Evolutionary conservation across 2,329 filamentous ascomycete species (phyloP).

Genomic region (Colletotrichum camelliae): DNA sequence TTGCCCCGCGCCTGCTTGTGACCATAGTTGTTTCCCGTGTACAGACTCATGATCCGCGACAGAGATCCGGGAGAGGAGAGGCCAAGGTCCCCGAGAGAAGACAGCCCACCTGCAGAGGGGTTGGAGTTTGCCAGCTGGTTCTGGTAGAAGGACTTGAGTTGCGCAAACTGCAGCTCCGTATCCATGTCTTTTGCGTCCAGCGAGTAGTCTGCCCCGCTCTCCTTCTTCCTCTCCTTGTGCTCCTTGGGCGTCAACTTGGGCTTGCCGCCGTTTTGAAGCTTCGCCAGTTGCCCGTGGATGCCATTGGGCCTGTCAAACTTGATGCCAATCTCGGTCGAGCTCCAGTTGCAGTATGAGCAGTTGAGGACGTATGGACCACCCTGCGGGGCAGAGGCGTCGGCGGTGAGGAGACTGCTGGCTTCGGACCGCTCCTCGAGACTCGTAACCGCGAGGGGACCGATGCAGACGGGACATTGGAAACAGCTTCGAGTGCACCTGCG

Average conservation of each 20-base stretch:
- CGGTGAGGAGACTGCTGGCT: conserved; percentile 42
- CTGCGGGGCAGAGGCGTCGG: conserved; percentile 44
- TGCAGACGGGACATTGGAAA: conserved; percentile 92
- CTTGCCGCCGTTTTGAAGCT: conserved; percentile 68
- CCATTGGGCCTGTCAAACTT: conserved; percentile 89
- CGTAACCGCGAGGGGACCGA: conserved; percentile 78
- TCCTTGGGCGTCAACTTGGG: conserved; percentile 56
- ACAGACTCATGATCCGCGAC: conserved; percentile 89
- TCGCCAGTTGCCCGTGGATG: conserved; percentile 80
- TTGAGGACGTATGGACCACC: conserved; percentile 74
- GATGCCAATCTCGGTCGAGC: conserved; percentile 85
- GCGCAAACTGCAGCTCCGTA: conserved; percentile 73
- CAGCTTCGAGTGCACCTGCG: conserved; percentile 88
- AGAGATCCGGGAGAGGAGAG: conserved; percentile 81
- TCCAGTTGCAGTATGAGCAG: conserved; percentile 94
- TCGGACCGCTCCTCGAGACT: conserved; percentile 66
- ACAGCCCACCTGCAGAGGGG: conserved; percentile 53
- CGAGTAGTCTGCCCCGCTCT: conserved; percentile 49
- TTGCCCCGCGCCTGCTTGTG: conserved; percentile 71
- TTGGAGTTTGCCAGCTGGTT: conserved; percentile 73
- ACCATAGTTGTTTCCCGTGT: conserved; percentile 71
- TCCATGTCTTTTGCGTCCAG: conserved; percentile 56
- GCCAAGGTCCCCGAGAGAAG: conserved; percentile 55
- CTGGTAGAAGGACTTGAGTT: conserved; percentile 82
- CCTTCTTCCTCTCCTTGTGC: conserved; percentile 56